Conservation (phyloP, 768 basidiomycete species). For the Podaxis sp. region DNA sequence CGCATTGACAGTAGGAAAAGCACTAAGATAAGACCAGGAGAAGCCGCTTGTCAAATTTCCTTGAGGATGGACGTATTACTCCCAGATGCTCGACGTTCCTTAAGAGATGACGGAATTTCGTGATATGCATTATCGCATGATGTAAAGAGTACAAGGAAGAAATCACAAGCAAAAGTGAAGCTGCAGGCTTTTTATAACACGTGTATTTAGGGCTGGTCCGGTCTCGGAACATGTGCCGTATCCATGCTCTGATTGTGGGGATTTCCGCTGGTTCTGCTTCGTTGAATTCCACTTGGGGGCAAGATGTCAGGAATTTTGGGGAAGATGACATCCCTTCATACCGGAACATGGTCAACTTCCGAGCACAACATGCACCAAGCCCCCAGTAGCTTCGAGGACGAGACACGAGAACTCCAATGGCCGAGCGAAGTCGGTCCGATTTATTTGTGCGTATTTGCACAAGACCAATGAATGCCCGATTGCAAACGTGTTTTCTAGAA, state of each 20-base stretch:
- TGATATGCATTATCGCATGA: background rate
- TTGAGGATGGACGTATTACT: background rate
- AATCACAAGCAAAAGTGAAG: background rate
- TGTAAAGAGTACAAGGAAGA: background rate
- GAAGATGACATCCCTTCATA: background rate
- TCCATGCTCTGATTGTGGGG: background rate
- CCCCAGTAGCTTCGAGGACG: background rate
- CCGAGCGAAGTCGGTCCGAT: background rate
- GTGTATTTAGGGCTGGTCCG: conserved; percentile 1
- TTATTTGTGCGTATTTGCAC: conserved; percentile 9
- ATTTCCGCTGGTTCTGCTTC: background rate
- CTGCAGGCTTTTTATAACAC: background rate
- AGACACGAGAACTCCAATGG: background rate
- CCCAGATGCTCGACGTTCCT: background rate
- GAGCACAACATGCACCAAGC: background rate
- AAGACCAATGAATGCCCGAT: background rate
- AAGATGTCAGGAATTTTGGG: background rate
- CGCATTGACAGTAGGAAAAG: too few relatives aligned
- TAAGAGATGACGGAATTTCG: background rate
- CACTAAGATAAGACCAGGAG: too few relatives aligned
- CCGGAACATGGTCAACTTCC: background rate
- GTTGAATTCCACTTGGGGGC: background rate
- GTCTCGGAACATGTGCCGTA: background rate
- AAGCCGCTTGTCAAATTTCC: background rate
- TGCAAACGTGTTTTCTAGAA: conserved; percentile 14